Evolutionary conservation across 352 stramenopile species (phyloP).

Genomic region (Phytophthora kernoviae): DNA sequence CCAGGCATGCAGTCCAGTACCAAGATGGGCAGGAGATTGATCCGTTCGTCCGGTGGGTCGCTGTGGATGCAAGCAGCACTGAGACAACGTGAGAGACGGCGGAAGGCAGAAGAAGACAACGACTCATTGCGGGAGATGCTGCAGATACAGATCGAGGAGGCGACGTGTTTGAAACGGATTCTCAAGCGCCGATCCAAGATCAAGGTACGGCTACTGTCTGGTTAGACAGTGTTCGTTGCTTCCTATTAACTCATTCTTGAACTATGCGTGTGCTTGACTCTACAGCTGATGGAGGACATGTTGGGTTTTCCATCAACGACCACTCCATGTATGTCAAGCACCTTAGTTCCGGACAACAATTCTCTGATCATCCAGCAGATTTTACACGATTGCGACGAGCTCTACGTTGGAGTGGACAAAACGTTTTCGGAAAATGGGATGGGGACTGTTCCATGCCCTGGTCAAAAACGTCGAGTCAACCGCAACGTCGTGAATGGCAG

Average conservation of each 20-base stretch:
- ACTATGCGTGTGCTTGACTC: no score
- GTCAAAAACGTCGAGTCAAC: constrained; percentile 1
- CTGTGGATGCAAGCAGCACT: constrained; percentile 10
- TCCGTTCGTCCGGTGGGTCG: neutral
- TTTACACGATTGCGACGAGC: constrained; percentile 6
- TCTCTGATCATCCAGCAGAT: neutral
- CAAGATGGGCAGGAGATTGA: neutral
- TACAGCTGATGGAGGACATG: no score
- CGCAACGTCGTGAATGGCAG: constrained; percentile 3
- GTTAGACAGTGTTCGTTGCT: constrained; percentile 1
- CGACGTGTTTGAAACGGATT: neutral
- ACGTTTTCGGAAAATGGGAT: constrained; percentile 3
- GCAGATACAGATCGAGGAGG: neutral
- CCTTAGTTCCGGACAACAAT: no score
- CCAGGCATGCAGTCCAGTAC: neutral
- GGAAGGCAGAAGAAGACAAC: neutral
- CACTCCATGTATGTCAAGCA: no score
- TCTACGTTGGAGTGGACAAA: constrained; percentile 14
- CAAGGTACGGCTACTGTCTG: neutral
- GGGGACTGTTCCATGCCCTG: neutral
- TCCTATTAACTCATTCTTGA: neutral
- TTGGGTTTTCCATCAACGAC: no score
- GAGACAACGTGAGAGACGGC: neutral
- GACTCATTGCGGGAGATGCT: neutral
- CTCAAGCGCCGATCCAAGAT: neutral